Conservation (phyloP, 805 yeast species). For the Kodamaea jinghongensis region DNA sequence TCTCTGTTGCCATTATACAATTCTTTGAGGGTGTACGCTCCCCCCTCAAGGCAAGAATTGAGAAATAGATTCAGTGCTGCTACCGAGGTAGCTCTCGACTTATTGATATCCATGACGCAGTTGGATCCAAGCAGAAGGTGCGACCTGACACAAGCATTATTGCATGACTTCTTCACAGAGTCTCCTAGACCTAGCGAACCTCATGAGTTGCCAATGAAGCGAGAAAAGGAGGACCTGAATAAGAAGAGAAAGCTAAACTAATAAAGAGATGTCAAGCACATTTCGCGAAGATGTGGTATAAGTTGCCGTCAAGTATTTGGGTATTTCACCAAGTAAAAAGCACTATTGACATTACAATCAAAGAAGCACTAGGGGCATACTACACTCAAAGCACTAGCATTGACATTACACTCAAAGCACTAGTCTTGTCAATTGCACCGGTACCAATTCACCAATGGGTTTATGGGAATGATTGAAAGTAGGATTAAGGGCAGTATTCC, state of each 20-base stretch:
- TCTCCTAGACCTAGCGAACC: conserved; percentile 74
- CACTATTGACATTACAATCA: too few species aligned
- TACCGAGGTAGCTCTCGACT: conserved; percentile 74
- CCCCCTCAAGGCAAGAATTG: conserved; percentile 76
- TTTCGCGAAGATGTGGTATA: too few species aligned
- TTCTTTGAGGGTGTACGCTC: conserved; percentile 72
- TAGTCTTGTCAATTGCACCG: too few species aligned
- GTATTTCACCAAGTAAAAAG: too few species aligned
- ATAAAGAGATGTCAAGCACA: too few species aligned
- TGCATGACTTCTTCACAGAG: conserved; percentile 68
- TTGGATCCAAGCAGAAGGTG: conserved; percentile 78
- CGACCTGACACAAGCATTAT: conserved; percentile 59
- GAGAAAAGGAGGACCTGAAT: conserved; percentile 18
- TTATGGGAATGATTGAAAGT: too few species aligned
- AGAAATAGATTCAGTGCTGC: conserved; percentile 88
- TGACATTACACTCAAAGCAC: too few species aligned
- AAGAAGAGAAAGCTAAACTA: conserved; percentile 20
- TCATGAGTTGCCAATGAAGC: conserved; percentile 53
- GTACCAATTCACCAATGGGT: too few species aligned
- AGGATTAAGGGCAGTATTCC: too few species aligned
- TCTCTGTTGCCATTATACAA: conserved; percentile 74
- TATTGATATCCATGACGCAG: conserved; percentile 67
- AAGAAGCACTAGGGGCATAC: too few species aligned
- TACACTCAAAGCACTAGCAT: too few species aligned
- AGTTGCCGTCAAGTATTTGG: too few species aligned